phyloP scores from a whole-genome alignment of 495 filamentous ascomycete genomes.

The Daldinia childiae region DNA sequence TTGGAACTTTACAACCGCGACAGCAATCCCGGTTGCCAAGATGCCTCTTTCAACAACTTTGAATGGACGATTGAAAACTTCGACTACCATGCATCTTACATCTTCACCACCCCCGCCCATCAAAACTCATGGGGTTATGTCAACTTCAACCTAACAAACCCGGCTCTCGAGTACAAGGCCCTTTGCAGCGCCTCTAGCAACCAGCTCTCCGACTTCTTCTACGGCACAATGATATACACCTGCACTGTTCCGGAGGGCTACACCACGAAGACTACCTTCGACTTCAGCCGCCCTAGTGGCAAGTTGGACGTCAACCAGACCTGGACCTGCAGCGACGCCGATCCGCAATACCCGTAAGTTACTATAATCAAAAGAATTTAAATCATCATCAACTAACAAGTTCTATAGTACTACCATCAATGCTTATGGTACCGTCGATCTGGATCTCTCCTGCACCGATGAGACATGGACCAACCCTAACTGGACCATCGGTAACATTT shows the following conservation, averaged over 20 bases:
- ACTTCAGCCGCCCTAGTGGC: conserved; percentile 46
- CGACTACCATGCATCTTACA: conserved; percentile 52
- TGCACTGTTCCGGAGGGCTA: conserved; percentile 45
- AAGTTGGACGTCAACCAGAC: conserved; percentile 53
- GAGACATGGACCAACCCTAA: conserved; percentile 50
- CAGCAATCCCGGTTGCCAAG: conserved; percentile 43
- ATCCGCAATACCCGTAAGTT: conserved; percentile 53
- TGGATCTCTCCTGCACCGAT: conserved; percentile 51
- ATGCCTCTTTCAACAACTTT: conserved; percentile 47
- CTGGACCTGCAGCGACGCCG: conserved; percentile 53
- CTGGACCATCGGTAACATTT: conserved; percentile 55
- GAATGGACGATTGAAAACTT: conserved; percentile 50
- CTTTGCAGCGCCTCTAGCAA: conserved; percentile 52
- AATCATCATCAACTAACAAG: conserved; percentile 9
- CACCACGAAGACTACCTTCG: conserved; percentile 45
- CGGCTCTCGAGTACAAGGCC: conserved; percentile 45
- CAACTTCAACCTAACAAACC: conserved; percentile 57
- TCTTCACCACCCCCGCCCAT: conserved; percentile 57
- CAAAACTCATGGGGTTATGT: conserved; percentile 55
- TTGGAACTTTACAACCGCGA: conserved; percentile 18
- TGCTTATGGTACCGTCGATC: conserved; percentile 46
- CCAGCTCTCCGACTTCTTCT: conserved; percentile 57
- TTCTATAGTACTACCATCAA: conserved; percentile 49
- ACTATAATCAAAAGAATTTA: not conserved
- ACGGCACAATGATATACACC: conserved; percentile 51